Percentiles rank a stretch among this genome's conserved stretches.
phyloP scores from a whole-genome alignment of 2,329 filamentous ascomycete genomes.

The Polytolypa hystricis region DNA sequence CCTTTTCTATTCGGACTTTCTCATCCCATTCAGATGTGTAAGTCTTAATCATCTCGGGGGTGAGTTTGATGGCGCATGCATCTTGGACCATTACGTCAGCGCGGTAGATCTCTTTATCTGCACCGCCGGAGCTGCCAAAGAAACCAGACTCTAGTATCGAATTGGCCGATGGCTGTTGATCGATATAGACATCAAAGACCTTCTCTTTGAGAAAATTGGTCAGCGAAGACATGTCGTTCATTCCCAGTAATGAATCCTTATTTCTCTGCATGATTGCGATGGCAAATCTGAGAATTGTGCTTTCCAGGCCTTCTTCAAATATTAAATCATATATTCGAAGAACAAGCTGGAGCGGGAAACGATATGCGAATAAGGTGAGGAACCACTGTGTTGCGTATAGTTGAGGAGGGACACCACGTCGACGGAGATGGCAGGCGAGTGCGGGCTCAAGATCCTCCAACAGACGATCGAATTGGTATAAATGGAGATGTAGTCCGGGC shows the following conservation, averaged over 20 bases:
- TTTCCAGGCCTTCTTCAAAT: constrained; percentile 77
- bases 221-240: constrained; percentile 84
- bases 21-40: constrained; percentile 91
- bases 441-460: constrained; percentile 91
- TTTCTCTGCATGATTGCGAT: constrained; percentile 97
- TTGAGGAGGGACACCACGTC: constrained; percentile 76
- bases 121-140: constrained; percentile 79
- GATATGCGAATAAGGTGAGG: constrained; percentile 93
- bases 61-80: constrained; percentile 77
- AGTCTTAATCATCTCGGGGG: constrained; percentile 64
- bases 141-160: constrained; percentile 94
- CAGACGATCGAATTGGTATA: constrained; percentile 91
- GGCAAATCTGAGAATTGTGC: constrained; percentile 84
- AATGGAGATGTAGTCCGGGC: constrained; percentile 83
- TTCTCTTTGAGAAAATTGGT: constrained; percentile 88
- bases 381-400: constrained; percentile 99
- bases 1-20: constrained; percentile 68
- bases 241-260: constrained; percentile 59
- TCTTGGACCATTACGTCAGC: constrained; percentile 89
- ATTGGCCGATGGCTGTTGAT: constrained; percentile 80
- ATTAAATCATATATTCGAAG: constrained; percentile 95
- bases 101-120: constrained; percentile 91
- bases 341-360: constrained; percentile 91
- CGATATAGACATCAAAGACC: constrained; percentile 93
- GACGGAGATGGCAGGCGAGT: constrained; percentile 84